Evolutionary conservation across 345 rosid genomes (phyloP).

Genomic region (Brassica nigra): DNA sequence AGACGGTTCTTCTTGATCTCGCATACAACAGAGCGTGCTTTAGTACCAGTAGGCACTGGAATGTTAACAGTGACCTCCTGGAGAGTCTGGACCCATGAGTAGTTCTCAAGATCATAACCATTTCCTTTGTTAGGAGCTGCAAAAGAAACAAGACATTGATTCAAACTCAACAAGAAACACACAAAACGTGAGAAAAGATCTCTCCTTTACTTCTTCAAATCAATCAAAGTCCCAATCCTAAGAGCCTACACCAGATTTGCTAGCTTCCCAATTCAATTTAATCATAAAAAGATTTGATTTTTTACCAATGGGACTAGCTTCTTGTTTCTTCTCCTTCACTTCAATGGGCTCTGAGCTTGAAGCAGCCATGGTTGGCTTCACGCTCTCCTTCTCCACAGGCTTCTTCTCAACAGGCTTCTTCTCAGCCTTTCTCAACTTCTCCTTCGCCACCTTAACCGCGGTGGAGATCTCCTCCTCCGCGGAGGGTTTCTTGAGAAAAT

Average conservation of each 20-base stretch:
- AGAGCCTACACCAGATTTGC: too few species aligned
- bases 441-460: slow-evolving; percentile 55
- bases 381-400: slow-evolving; percentile 19
- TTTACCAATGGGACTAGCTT: slow-evolving; percentile 46
- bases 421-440: slow-evolving; percentile 50
- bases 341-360: slow-evolving; percentile 30
- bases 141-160: not conserved
- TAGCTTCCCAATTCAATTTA: not conserved
- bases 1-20: slow-evolving; percentile 87
- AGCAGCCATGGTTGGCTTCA: slow-evolving; percentile 32
- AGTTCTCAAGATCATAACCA: slow-evolving; percentile 81
- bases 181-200: not conserved
- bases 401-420: slow-evolving; percentile 30
- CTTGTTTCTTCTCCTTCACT: slow-evolving; percentile 43
- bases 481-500: slow-evolving; percentile 56
- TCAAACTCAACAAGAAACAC: not conserved
- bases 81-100: slow-evolving; percentile 89
- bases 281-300: not conserved
- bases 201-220: not conserved
- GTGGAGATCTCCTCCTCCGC: slow-evolving; percentile 67
- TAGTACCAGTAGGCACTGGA: slow-evolving; percentile 87
- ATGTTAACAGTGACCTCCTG: slow-evolving; percentile 82
- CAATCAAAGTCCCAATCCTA: slow-evolving; percentile 9
- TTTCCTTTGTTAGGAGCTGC: slow-evolving; percentile 92
- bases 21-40: slow-evolving; percentile 65